Conservation (phyloP, 2,329 filamentous ascomycete genomes). For the Aureobasidium musti region DNA sequence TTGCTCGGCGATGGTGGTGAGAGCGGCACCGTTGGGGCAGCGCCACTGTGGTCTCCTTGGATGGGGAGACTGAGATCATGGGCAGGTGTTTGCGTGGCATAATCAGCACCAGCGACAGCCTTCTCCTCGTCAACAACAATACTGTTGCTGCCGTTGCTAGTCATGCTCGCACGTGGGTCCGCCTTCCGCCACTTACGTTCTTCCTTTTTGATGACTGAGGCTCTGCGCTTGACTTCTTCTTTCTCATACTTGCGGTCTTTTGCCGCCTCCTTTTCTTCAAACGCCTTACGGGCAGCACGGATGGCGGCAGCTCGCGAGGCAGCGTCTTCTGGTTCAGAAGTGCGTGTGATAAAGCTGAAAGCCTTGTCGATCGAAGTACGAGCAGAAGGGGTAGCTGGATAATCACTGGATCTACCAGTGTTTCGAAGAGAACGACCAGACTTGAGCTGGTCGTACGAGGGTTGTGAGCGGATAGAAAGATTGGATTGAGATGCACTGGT, state of each 20-base stretch:
- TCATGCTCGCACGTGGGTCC: conserved; percentile 39
- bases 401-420: conserved; percentile 53
- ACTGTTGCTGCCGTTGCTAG: conserved; percentile 31
- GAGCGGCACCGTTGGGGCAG: conserved; percentile 39
- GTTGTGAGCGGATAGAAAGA: conserved; percentile 48
- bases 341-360: conserved; percentile 53
- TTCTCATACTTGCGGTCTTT: conserved; percentile 58
- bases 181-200: conserved; percentile 47
- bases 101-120: conserved; percentile 42
- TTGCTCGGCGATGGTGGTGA: conserved; percentile 34
- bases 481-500: conserved; percentile 56
- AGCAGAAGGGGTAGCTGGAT: conserved; percentile 53
- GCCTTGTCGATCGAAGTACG: conserved; percentile 60
- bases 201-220: conserved; percentile 50
- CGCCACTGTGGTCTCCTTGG: conserved; percentile 35
- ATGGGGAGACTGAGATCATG: conserved; percentile 41
- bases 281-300: conserved; percentile 58
- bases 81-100: conserved; percentile 43
- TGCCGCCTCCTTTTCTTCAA: conserved; percentile 60
- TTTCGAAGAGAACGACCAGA: conserved; percentile 51
- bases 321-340: conserved; percentile 44
- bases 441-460: conserved; percentile 29
- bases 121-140: conserved; percentile 31
- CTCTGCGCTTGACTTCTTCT: conserved; percentile 51
- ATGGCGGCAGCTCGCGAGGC: conserved; percentile 58